Base-by-base conservation (phyloP, 106 monocot species). In the Hemerocallis citrina region DNA sequence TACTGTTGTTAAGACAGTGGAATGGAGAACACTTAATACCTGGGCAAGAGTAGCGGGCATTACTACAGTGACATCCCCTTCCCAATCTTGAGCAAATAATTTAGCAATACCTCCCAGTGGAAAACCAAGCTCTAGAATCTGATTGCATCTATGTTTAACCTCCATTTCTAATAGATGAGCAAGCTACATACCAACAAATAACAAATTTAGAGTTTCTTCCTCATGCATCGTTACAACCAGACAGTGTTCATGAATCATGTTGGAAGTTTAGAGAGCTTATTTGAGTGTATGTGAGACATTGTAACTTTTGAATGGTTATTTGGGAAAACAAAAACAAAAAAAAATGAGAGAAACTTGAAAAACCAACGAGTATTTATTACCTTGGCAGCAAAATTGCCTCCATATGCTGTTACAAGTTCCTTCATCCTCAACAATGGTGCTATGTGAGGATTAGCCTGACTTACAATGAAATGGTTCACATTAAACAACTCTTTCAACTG, bases 41-140 rank as follows among this genome's bases (percentile, higher is more conserved):
- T 96, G 96, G 65, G 86, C 68, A 64, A 96, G 70, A 32, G 98
- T 98, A 24, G 98, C 87, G 1, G 88, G 98, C 98, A 98, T 98
- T 35, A 98, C 98, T 0, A 98, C 59, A 5, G 98, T 92, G 4
- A 98, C 75, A 64, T 98, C 98, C 41, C 98, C 92, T 41, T 92
- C 98, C 98, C 98, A 98, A 43, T 98, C 92, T 71, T 98, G 92
- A 60, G 98, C 81, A 66, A 98, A 98, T 37, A 98, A 68, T 56
- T 98, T 98, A 8, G 88, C 98, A 33, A 98, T 32, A 23, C 87
- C 88, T 10, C 91, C 87, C 55, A 98, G 28, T 15, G 98, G 98
- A 69, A 92, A 85, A 34, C 98, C 92, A 47, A 98, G 84, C 45
- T 92, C 85, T 21, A 85, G 71, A 45, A 98, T 50, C 63, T 98